These are phyloP conservation scores for Mycotypha africana DNA, from an alignment of 371 early-diverging fungal genomes.

Conservation along the genomic window DNA sequence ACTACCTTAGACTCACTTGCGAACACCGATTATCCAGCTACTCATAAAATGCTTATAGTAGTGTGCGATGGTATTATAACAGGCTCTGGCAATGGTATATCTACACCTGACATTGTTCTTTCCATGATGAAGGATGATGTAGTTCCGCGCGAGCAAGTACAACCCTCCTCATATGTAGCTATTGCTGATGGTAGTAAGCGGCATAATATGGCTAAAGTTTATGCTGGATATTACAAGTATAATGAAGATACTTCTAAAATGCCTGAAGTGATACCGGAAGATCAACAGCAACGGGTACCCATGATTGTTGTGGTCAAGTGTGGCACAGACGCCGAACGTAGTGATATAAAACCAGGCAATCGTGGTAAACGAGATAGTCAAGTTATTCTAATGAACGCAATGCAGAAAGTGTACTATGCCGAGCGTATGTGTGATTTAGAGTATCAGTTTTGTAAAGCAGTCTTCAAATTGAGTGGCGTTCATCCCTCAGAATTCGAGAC, in stretches of 20 bases:
- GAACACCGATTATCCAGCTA: constrained; percentile 73
- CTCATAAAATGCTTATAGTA: constrained; percentile 80
- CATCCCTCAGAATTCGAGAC: constrained; percentile 85
- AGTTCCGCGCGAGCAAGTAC: constrained; percentile 49
- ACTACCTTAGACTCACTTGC: constrained; percentile 88
- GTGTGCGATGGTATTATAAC: constrained; percentile 78
- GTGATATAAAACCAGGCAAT: constrained; percentile 45
- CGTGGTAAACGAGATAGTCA: constrained; percentile 59
- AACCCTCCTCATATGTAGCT: constrained; percentile 74
- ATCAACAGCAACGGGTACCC: constrained; percentile 42
- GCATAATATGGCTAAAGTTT: constrained; percentile 86
- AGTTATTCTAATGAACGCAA: constrained; percentile 87
- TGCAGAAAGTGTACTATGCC: constrained; percentile 85
- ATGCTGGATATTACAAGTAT: constrained; percentile 74
- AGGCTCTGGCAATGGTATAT: constrained; percentile 63
- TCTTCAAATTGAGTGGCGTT: constrained; percentile 76
- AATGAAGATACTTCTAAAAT: constrained; percentile 31
- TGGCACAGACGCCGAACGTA: constrained; percentile 65
- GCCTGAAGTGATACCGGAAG: constrained; percentile 31
- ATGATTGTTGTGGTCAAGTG: constrained; percentile 82
- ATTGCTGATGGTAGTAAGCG: constrained; percentile 83
- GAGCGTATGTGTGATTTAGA: constrained; percentile 96
- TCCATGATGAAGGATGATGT: constrained; percentile 72
- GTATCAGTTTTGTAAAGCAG: constrained; percentile 90
- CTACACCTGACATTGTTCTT: constrained; percentile 67